A percentile compares a stretch with the other conserved stretches of the same genome.
These are phyloP conservation scores for Xerocomus potaroensis DNA, from an alignment of 768 basidiomycete species.

Conservation along the genomic window DNA sequence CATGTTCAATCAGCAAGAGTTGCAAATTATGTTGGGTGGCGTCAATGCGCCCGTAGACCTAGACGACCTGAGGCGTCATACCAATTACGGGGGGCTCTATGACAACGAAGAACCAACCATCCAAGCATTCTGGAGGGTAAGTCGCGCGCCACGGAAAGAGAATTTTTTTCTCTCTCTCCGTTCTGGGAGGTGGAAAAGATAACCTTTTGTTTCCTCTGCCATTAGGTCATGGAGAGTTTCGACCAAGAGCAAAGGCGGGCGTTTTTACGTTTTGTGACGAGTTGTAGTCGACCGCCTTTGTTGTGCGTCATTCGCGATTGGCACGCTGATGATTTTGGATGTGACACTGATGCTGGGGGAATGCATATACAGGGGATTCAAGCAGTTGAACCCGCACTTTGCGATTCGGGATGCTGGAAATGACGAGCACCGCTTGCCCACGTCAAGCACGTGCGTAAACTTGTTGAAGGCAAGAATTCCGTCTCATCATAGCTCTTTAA, in stretches of 20 bases:
- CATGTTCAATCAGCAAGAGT: slow-evolving; percentile 97
- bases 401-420: slow-evolving; percentile 77
- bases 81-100: slow-evolving; percentile 80
- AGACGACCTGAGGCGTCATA: slow-evolving; percentile 72
- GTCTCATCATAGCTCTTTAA: neutral
- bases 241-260: slow-evolving; percentile 74
- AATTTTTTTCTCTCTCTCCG: too few relatives aligned
- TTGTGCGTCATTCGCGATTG: slow-evolving; percentile 50
- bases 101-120: slow-evolving; percentile 70
- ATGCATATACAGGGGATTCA: slow-evolving; percentile 69
- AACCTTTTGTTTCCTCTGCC: neutral
- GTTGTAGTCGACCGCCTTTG: slow-evolving; percentile 84
- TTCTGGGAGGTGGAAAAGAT: neutral
- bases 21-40: slow-evolving; percentile 88
- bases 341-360: neutral
- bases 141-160: slow-evolving; percentile 12
- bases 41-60: slow-evolving; percentile 82
- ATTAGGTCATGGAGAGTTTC: slow-evolving; percentile 72
- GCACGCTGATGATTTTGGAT: neutral
- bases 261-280: slow-evolving; percentile 88
- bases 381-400: slow-evolving; percentile 83
- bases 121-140: slow-evolving; percentile 76
- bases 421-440: slow-evolving; percentile 69
- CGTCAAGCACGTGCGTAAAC: slow-evolving; percentile 88
- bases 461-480: slow-evolving; percentile 68